Evolutionary conservation across 2,329 filamentous ascomycete species (phyloP), one percentile per base, ranked within the genome.

Genomic region (Colletotrichum sansevieriae): DNA sequence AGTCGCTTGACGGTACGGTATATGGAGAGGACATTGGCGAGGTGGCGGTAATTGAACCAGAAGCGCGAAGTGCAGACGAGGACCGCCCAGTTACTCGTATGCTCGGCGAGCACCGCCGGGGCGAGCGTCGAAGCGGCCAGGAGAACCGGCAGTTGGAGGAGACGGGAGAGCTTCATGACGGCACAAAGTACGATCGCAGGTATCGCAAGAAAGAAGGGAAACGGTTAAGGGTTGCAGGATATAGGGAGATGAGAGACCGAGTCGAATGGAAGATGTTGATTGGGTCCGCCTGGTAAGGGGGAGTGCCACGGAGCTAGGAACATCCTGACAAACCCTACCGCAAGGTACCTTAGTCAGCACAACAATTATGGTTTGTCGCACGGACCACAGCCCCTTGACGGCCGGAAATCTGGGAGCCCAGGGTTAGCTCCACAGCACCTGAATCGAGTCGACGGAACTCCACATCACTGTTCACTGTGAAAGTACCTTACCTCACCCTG

Each of bases 21-120:
- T 72, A 99, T 90, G 68, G 95, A 98, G 70, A 99, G 90, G 18
- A 97, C 96, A 83, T 99, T 99, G 80, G 96, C 95, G 60, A 99
- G 91, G 80, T 99, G 96, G 66, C 96, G 92, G 82, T 99, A 99
- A 83, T 99, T 99, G 90, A 99, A 99, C 96, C 96, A 99, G 86
- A 99, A 99, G 62, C 96, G 92, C 61, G 96, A 99, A 6, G 96
- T 99, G 72, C 93, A 96, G 68, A 99, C 96, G n/a, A 99, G 90
- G 71, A 99, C 96, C 10, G 96, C 96, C 96, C 96, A 99, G 82
- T 99, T 99, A 78, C 94, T 98, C 15, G 96, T 99, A 82, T 99
- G 96, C 75, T 95, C 91, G 73, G 90, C 88, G 33, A 85, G 82
- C 68, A 84, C 81, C 22, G 79, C 73, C 15, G 76, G 63, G 63